A percentile compares a stretch with the other conserved stretches of the same genome.
Conservation (phyloP, 1,284 basidiomycete species). For the Malassezia yamatoensis region DNA sequence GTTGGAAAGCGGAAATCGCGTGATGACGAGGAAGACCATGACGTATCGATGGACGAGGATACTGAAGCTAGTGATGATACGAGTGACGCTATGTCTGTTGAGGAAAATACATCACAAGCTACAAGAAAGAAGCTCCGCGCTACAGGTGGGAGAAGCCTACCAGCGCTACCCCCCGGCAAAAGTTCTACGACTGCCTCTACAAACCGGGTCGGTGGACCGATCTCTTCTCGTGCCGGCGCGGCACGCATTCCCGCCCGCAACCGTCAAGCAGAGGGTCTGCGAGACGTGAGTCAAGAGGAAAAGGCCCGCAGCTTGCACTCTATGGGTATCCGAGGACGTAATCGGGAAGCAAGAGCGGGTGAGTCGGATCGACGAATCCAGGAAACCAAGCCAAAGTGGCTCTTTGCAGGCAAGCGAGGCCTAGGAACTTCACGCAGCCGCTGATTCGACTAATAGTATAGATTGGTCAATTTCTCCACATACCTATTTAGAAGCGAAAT, state of each 20-base stretch:
- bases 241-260: conserved; percentile 38
- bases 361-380: conserved; percentile 44
- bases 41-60: conserved; percentile 45
- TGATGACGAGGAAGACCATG: conserved; percentile 47
- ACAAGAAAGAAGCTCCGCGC: conserved; percentile 28
- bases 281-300: conserved; percentile 30
- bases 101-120: conserved; percentile 22
- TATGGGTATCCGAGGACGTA: conserved; percentile 33
- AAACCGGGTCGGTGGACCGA: conserved; percentile 34
- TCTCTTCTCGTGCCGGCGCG: conserved; percentile 37
- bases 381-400: conserved; percentile 44
- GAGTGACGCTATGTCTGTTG: conserved; percentile 43
- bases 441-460: conserved; percentile 2
- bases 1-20: conserved; percentile 58
- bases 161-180: conserved; percentile 18
- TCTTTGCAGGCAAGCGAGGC: conserved; percentile 42
- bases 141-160: conserved; percentile 57
- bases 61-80: conserved; percentile 50
- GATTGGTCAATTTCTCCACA: not conserved
- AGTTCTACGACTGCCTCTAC: conserved; percentile 27
- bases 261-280: conserved; percentile 36
- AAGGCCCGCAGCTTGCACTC: conserved; percentile 38
- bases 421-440: conserved; percentile 41
- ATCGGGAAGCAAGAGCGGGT: conserved; percentile 38
- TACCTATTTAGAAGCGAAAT: too few species aligned